Evolutionary conservation across 805 yeast genomes (phyloP).

Genomic region (Candida xiaguanensis): DNA sequence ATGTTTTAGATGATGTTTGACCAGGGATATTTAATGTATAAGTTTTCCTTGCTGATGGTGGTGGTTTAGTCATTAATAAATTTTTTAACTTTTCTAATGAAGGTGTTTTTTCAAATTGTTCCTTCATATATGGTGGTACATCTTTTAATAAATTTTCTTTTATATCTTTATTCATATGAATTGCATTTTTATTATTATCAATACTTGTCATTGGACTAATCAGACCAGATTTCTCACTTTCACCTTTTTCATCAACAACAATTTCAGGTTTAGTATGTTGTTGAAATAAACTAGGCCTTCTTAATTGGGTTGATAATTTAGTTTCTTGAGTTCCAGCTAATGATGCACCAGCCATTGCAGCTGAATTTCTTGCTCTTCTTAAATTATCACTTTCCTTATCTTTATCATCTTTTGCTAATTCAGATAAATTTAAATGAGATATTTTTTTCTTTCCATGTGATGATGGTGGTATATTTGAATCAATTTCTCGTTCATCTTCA

Average conservation of each 20-base stretch:
- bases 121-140: conserved; percentile 31
- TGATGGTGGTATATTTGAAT: not conserved
- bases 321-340: conserved; percentile 5
- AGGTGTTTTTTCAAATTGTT: conserved; percentile 38
- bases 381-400: not conserved
- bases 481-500: conserved; percentile 18
- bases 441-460: conserved; percentile 27
- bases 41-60: conserved; percentile 51
- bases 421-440: conserved; percentile 38
- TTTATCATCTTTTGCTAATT: conserved; percentile 16
- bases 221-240: not conserved
- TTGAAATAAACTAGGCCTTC: conserved; percentile 2
- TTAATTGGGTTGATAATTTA: not conserved
- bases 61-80: conserved; percentile 32
- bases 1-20: conserved; percentile 71
- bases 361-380: not conserved
- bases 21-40: conserved; percentile 93
- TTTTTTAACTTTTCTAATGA: conserved; percentile 36
- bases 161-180: conserved; percentile 17
- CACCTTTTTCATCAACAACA: conserved; percentile 1
- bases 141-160: conserved; percentile 30
- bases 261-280: conserved; percentile 1
- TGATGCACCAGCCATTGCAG: conserved; percentile 1
- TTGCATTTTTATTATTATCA: conserved; percentile 1
- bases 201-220: conserved; percentile 3